A percentile compares a stretch with the other conserved stretches of the same genome.
Evolutionary conservation across 306 rosid genomes (phyloP).

Genomic region (Vigna nakashimae): DNA sequence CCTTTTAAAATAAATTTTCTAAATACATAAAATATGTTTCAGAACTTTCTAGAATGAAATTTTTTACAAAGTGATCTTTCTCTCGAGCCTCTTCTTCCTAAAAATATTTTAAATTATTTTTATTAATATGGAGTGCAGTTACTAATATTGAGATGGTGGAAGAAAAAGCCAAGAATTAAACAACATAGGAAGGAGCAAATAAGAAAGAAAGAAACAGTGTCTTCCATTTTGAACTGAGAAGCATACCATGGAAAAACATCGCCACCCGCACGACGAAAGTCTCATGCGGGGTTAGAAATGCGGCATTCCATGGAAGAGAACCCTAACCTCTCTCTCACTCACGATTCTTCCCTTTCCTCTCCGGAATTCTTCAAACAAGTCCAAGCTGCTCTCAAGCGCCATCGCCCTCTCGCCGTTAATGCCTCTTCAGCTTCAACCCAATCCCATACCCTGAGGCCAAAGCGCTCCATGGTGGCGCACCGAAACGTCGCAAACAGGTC

Average conservation of each 20-base stretch:
- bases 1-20: too few relatives aligned
- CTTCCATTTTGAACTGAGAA: neutral
- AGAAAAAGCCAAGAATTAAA: too few relatives aligned
- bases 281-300: constrained; percentile 9
- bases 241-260: neutral
- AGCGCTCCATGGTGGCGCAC: constrained; percentile 61
- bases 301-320: constrained; percentile 72
- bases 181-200: too few relatives aligned
- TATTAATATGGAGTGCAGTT: too few relatives aligned
- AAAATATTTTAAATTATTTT: too few relatives aligned
- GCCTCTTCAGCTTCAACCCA: constrained; percentile 43
- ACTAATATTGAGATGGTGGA: too few relatives aligned
- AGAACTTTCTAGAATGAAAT: too few relatives aligned
- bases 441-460: constrained; percentile 54
- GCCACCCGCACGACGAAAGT: neutral
- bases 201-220: too few relatives aligned
- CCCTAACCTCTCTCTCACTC: constrained; percentile 60
- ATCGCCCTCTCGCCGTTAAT: constrained; percentile 37
- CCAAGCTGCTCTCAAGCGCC: constrained; percentile 46
- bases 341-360: constrained; percentile 53
- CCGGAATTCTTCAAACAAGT: constrained; percentile 53
- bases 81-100: too few relatives aligned
- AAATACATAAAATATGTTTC: too few relatives aligned
- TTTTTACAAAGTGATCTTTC: too few relatives aligned
- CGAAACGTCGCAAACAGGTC: neutral